Evolutionary conservation across 1,284 basidiomycete genomes (phyloP).

Genomic region (Leucoagaricus sp.): DNA sequence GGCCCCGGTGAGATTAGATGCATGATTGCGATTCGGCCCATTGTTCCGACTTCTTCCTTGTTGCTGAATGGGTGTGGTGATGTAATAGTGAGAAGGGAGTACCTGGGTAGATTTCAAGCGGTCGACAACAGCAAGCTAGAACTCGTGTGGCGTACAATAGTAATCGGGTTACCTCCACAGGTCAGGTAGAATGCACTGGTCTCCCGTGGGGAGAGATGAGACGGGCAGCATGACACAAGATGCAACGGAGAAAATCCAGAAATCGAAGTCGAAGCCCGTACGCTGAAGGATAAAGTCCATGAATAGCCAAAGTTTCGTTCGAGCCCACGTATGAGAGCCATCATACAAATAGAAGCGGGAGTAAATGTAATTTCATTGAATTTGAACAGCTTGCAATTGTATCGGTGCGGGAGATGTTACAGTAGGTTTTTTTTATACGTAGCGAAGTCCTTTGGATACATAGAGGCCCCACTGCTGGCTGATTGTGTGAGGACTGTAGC

Average conservation of each 20-base stretch:
- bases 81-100: neutral
- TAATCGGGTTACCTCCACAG: slow-evolving; percentile 8
- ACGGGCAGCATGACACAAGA: neutral
- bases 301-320: slow-evolving; percentile 1
- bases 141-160: neutral
- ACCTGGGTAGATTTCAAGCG: neutral
- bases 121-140: no score
- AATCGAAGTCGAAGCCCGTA: slow-evolving; percentile 15
- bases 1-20: neutral
- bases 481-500: no score
- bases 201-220: neutral
- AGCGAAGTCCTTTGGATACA: no score
- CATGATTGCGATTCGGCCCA: neutral
- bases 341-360: slow-evolving; percentile 6
- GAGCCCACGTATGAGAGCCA: neutral
- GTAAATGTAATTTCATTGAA: no score
- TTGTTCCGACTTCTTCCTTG: neutral
- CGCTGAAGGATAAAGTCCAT: neutral
- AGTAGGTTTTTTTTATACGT: no score
- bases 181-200: neutral
- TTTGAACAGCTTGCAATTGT: no score
- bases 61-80: neutral
- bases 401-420: no score
- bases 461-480: no score
- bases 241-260: slow-evolving; percentile 12